Conservation (phyloP, 2,329 filamentous ascomycete species). For the Elsinoe necatrix region DNA sequence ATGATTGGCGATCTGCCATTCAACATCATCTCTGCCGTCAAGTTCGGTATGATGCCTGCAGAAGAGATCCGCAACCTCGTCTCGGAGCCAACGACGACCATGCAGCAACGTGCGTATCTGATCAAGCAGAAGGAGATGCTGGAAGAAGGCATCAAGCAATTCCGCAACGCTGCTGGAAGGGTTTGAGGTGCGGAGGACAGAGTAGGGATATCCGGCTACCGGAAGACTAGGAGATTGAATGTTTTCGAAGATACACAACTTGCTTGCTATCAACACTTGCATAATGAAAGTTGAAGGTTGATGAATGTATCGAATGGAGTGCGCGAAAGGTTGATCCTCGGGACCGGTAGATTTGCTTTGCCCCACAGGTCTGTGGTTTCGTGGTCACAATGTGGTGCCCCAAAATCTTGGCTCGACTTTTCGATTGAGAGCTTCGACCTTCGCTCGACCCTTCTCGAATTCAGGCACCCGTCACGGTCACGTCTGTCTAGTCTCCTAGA, state of each 20-base stretch:
- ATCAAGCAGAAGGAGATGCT: constrained; percentile 27
- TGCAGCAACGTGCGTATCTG: constrained; percentile 24
- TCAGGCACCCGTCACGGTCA: constrained; percentile 9
- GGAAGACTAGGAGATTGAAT: too few species aligned
- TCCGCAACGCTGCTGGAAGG: constrained; percentile 18
- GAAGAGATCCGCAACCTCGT: constrained; percentile 29
- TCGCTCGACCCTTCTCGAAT: constrained; percentile 9
- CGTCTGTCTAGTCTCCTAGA: background rate
- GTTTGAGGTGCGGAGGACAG: too few species aligned
- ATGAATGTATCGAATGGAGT: background rate
- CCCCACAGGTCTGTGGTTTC: background rate
- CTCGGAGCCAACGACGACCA: constrained; percentile 28
- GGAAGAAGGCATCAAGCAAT: constrained; percentile 30
- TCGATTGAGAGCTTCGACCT: constrained; percentile 11
- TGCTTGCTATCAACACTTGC: too few species aligned
- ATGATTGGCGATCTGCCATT: constrained; percentile 27
- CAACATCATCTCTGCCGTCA: constrained; percentile 27
- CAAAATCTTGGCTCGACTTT: constrained; percentile 6
- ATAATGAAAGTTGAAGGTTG: too few species aligned
- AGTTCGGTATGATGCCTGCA: constrained; percentile 28
- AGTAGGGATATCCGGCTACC: too few species aligned
- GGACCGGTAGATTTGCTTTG: background rate
- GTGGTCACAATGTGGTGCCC: background rate
- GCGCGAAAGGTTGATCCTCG: background rate
- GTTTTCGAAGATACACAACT: too few species aligned